Evolutionary conservation across 2,329 filamentous ascomycete species (phyloP), one percentile per base, ranked within the genome.

Genomic region (Chalaropsis ovoidea): DNA sequence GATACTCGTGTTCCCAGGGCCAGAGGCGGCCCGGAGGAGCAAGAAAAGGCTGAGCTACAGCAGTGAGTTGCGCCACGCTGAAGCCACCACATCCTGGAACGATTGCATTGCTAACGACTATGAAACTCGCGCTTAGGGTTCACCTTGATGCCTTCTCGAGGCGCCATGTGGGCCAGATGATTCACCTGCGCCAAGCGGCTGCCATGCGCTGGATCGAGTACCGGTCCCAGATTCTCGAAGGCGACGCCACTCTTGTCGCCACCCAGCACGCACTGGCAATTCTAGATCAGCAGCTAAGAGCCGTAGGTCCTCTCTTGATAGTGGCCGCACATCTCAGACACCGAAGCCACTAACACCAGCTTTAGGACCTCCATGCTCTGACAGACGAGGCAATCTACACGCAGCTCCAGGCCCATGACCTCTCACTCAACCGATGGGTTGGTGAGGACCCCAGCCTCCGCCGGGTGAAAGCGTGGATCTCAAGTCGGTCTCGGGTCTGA

Each of bases 81-180:
- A 35, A 11, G 24, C n/a, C 42, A 45, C 24, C 11, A 24, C 22
- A 15, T 11, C 13, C 56, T 61, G 6, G 11, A 7, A 5, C 13
- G 10, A 67, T 68, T 2, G 11, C 15, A 27, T 19, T n/a, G 17
- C 42, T 62, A 19, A 35, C 24, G 2, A 10, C 24, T 7, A 17
- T 10, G 1, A 54, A 13, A 41, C 61, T 4, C 24, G 3, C n/a
- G 10, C 15, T 67, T 68, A 85, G 83, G 70, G 78, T 86, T 67
- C 75, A 81, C 61, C 76, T 86, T 49, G 84, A 87, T 70, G 82
- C 83, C 24, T 84, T 80, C 70, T 77, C 83, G 8, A 78, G 84
- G 70, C 78, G 84, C 63, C 84, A 86, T 73, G 82, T 86, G 70
- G 83, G 76, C 35, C 83, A 85, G 69, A 86, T 86, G 76, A 86